Evolutionary conservation across 2,329 filamentous ascomycete species (phyloP).

Genomic region (Aspergillus niger): DNA sequence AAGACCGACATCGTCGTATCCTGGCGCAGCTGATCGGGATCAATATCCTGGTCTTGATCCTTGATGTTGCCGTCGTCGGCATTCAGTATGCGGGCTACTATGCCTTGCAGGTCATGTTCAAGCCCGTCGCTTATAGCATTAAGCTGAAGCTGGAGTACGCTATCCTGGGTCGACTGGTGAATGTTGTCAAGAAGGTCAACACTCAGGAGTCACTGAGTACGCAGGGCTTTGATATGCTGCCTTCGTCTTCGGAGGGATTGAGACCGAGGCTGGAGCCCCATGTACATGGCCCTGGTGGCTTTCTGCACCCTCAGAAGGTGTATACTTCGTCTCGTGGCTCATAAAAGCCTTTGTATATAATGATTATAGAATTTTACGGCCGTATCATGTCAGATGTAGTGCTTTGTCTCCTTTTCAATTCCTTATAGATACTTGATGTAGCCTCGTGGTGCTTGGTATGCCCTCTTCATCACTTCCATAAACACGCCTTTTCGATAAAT

Average conservation of each 20-base stretch:
- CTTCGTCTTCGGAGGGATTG: not conserved
- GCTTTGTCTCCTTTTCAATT: too few species aligned
- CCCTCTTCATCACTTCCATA: too few species aligned
- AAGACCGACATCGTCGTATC: constrained; percentile 23
- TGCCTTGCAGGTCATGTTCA: constrained; percentile 43
- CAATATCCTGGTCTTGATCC: constrained; percentile 49
- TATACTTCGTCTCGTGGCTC: not conserved
- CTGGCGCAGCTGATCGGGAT: constrained; percentile 53
- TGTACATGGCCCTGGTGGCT: not conserved
- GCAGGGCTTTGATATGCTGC: not conserved
- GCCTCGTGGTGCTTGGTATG: too few species aligned
- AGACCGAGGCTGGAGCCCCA: not conserved
- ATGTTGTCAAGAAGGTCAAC: not conserved
- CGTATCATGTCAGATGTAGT: too few species aligned
- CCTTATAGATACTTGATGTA: too few species aligned
- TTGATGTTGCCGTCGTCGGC: constrained; percentile 48
- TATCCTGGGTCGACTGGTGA: constrained; percentile 51
- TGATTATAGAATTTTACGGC: too few species aligned
- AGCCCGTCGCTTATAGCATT: constrained; percentile 40
- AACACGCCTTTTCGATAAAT: too few species aligned
- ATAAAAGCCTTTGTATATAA: too few species aligned
- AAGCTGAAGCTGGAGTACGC: constrained; percentile 58
- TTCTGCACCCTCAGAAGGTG: not conserved
- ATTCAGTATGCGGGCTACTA: constrained; percentile 44
- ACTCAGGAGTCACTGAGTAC: not conserved